Percentiles rank a stretch among this genome's conserved stretches.
These are phyloP conservation scores for Bruguiera sexangula DNA, from an alignment of 345 rosid species.

Conservation along the genomic window DNA sequence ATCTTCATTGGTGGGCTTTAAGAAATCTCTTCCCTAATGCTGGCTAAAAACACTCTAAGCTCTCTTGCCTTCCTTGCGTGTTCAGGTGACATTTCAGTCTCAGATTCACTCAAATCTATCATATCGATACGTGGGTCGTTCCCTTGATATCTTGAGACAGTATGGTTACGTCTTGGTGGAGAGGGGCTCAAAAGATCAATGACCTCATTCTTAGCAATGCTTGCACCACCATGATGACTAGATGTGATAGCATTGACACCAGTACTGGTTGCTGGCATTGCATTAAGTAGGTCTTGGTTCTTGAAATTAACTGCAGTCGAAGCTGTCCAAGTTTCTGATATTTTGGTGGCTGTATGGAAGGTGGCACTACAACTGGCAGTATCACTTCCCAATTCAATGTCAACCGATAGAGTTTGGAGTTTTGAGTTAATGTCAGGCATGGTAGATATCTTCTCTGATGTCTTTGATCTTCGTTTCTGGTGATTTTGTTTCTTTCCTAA, in stretches of 20 bases:
- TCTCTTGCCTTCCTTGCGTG: constrained; percentile 63
- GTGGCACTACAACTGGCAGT: background rate
- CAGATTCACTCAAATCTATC: constrained; percentile 73
- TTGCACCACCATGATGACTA: constrained; percentile 4
- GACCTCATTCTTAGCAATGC: constrained; percentile 35
- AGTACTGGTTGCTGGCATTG: constrained; percentile 23
- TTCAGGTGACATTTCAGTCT: constrained; percentile 52
- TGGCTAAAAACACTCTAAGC: constrained; percentile 54
- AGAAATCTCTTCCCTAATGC: constrained; percentile 43
- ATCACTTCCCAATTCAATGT: constrained; percentile 36
- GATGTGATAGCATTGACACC: constrained; percentile 11
- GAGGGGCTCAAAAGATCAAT: constrained; percentile 80
- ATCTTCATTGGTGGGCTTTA: constrained; percentile 20
- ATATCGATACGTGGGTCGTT: constrained; percentile 28
- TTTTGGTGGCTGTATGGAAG: constrained; percentile 20
- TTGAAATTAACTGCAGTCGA: constrained; percentile 8
- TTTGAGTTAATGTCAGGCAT: constrained; percentile 46
- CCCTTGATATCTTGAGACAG: constrained; percentile 28
- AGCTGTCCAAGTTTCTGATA: constrained; percentile 21
- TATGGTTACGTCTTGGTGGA: constrained; percentile 24
- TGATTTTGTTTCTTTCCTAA: constrained; percentile 44
- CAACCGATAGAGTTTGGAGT: constrained; percentile 61
- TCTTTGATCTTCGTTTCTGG: constrained; percentile 35
- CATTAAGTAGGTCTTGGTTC: constrained; percentile 15
- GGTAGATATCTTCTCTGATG: constrained; percentile 28